Conservation (phyloP, 2,329 filamentous ascomycete species). For the Trichoderma koningii region DNA sequence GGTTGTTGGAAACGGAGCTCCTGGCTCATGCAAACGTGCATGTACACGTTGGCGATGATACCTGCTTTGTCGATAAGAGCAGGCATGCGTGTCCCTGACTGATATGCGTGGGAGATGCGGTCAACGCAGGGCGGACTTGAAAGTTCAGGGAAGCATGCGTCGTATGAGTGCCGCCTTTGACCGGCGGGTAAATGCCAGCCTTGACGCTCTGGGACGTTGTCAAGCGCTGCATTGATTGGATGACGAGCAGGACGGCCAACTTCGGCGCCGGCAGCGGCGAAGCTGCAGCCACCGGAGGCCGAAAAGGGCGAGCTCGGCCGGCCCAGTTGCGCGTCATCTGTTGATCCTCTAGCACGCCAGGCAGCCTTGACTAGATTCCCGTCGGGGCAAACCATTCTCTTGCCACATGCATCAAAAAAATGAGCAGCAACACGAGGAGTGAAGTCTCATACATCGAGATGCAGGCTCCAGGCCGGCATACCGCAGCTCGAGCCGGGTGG, state of each 20-base stretch:
- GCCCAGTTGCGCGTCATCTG: conserved; percentile 10
- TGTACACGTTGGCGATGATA: too few relatives aligned
- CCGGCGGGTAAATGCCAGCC: not conserved
- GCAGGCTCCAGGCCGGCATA: not conserved
- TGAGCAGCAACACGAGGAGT: not conserved
- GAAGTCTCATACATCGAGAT: not conserved
- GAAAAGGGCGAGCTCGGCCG: conserved; percentile 3
- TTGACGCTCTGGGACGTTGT: not conserved
- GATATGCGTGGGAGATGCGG: not conserved
- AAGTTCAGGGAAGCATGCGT: not conserved
- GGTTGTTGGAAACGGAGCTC: conserved; percentile 8
- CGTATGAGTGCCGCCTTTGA: not conserved
- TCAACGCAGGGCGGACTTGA: not conserved
- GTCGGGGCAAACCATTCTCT: too few relatives aligned
- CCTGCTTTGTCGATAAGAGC: too few relatives aligned
- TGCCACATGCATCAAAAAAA: too few relatives aligned
- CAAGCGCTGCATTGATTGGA: not conserved
- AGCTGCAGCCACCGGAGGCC: conserved; percentile 18
- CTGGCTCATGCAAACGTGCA: not conserved
- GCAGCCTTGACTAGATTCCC: not conserved
- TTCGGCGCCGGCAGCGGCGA: conserved; percentile 18
- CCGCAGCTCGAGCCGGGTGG: not conserved
- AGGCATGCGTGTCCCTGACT: too few relatives aligned
- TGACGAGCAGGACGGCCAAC: not conserved
- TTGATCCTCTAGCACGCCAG: not conserved